Conservation (phyloP, 2,329 filamentous ascomycete species). For the Penicillium sp. region DNA sequence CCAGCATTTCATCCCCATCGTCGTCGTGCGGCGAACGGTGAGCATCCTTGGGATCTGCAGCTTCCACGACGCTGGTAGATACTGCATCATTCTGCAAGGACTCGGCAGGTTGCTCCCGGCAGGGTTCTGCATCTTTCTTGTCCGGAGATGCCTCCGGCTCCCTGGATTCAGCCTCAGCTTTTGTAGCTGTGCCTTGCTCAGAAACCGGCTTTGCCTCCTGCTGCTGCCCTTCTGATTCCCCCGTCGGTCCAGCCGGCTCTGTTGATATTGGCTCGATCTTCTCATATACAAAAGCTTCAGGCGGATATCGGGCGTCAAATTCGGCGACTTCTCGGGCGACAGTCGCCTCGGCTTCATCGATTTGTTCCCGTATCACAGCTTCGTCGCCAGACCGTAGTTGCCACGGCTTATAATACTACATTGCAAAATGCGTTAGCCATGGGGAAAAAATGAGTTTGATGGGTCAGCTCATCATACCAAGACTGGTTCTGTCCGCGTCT, state of each 20-base stretch:
- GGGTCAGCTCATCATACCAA: conserved; percentile 60
- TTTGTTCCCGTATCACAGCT: conserved; percentile 68
- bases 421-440: conserved; percentile 20
- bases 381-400: conserved; percentile 70
- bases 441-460: background rate
- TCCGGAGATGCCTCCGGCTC: conserved; percentile 42
- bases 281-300: conserved; percentile 29
- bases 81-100: conserved; percentile 23
- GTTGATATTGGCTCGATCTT: conserved; percentile 15
- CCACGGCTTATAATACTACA: conserved; percentile 84
- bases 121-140: conserved; percentile 29
- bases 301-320: conserved; percentile 55
- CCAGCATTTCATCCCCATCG: conserved; percentile 73
- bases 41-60: conserved; percentile 43
- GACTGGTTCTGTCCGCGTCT: conserved; percentile 69
- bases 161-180: conserved; percentile 19
- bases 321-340: conserved; percentile 67
- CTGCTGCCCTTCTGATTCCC: conserved; percentile 28
- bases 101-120: conserved; percentile 18
- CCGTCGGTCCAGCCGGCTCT: conserved; percentile 20
- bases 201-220: conserved; percentile 23
- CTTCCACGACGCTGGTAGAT: conserved; percentile 30
- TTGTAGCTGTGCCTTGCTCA: conserved; percentile 24
- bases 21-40: conserved; percentile 55
- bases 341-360: conserved; percentile 62